These are phyloP conservation scores for Epichloe festucae DNA, from an alignment of 2,329 filamentous ascomycete species.

Conservation along the genomic window DNA sequence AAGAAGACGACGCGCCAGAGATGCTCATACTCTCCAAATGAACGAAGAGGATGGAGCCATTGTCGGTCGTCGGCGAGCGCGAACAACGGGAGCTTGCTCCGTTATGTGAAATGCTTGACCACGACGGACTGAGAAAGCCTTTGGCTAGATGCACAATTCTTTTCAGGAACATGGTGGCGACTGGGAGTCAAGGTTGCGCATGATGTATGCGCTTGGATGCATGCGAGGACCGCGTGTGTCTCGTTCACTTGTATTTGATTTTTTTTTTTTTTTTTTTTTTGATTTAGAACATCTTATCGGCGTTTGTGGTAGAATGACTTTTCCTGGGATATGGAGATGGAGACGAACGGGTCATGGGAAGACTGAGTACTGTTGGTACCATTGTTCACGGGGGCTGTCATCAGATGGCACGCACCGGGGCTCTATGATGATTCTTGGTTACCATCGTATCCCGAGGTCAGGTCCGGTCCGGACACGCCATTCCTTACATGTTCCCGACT, in stretches of 20 bases:
- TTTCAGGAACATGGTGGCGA: not conserved
- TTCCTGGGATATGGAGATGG: not conserved
- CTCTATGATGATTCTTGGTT: too few relatives aligned
- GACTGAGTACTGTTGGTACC: too few relatives aligned
- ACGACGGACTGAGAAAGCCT: not conserved
- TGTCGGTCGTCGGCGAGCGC: slow-evolving; percentile 46
- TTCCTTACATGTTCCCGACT: too few relatives aligned
- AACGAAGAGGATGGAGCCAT: slow-evolving; percentile 61
- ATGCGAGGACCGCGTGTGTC: not conserved
- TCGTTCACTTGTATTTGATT: not conserved
- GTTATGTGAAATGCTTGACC: slow-evolving; percentile 42
- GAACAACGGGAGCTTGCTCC: slow-evolving; percentile 47
- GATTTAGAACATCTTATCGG: not conserved
- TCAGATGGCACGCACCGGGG: too few relatives aligned
- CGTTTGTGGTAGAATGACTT: not conserved
- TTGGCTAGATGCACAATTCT: not conserved
- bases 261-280: not conserved
- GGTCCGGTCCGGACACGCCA: too few relatives aligned
- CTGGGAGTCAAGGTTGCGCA: not conserved
- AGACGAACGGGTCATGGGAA: not conserved
- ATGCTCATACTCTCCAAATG: slow-evolving; percentile 68
- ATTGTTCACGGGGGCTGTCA: too few relatives aligned
- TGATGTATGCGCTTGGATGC: not conserved
- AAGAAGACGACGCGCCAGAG: slow-evolving; percentile 62
- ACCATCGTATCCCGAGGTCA: too few relatives aligned